These are phyloP conservation scores for Capsicum rhomboideum DNA, from an alignment of 257 asterid genomes.

Conservation along the genomic window DNA sequence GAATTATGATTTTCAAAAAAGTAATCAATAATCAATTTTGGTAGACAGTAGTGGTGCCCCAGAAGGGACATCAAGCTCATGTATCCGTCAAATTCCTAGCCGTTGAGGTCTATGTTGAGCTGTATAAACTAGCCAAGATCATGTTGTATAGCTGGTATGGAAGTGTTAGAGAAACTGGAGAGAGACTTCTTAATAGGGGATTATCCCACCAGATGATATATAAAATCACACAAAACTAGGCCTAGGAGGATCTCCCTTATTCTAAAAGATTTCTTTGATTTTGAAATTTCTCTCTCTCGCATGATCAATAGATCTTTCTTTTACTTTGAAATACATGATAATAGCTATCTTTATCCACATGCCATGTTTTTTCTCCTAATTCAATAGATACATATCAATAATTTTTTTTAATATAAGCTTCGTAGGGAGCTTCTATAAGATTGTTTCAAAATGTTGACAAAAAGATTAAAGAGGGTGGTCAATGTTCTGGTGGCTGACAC, in stretches of 20 bases:
- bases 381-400: not conserved
- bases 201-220: not conserved
- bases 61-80: not conserved
- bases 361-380: not conserved
- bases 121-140: not conserved
- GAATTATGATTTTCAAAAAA: not conserved
- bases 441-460: not conserved
- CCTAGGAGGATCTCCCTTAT: not conserved
- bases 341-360: not conserved
- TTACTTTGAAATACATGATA: not conserved
- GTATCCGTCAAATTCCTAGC: not conserved
- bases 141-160: not conserved
- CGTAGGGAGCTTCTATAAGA: not conserved
- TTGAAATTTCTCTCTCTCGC: not conserved
- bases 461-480: not conserved
- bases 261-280: not conserved
- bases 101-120: not conserved
- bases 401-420: not conserved
- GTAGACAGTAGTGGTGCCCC: not conserved
- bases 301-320: not conserved
- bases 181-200: not conserved
- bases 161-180: not conserved
- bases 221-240: not conserved
- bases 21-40: not conserved
- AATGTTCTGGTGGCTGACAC: not conserved